Conservation (phyloP, 306 rosid genomes). For the Quercus ilex region DNA sequence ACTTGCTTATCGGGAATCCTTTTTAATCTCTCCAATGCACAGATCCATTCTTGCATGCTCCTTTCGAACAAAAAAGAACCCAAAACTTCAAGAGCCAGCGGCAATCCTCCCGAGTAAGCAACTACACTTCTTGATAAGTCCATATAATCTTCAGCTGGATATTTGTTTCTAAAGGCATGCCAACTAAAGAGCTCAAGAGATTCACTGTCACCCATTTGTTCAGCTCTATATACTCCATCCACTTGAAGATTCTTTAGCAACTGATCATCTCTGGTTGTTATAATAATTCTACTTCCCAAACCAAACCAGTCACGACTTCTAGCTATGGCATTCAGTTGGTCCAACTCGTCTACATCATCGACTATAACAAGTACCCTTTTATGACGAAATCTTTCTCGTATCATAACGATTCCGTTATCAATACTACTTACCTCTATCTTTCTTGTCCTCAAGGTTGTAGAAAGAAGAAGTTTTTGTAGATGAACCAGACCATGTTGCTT, state of each 20-base stretch:
- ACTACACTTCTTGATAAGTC: not conserved
- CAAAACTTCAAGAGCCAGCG: not conserved
- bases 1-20: not conserved
- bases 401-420: not conserved
- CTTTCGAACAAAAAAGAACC: not conserved
- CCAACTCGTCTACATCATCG: not conserved
- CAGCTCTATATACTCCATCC: too few relatives aligned
- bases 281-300: not conserved
- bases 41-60: not conserved
- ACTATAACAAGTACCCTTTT: not conserved
- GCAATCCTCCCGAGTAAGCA: not conserved
- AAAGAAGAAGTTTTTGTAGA: not conserved
- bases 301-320: not conserved
- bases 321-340: not conserved
- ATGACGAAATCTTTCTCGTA: accelerated
- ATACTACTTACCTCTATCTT: not conserved
- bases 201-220: not conserved
- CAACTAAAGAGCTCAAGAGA: not conserved
- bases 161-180: not conserved
- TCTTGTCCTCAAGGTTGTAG: not conserved
- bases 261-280: not conserved
- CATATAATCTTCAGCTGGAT: accelerated
- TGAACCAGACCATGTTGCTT: not conserved
- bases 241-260: not conserved
- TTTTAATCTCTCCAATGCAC: not conserved